These are phyloP conservation scores for Gynostemma pentaphyllum DNA, from an alignment of 306 rosid species.

Conservation along the genomic window DNA sequence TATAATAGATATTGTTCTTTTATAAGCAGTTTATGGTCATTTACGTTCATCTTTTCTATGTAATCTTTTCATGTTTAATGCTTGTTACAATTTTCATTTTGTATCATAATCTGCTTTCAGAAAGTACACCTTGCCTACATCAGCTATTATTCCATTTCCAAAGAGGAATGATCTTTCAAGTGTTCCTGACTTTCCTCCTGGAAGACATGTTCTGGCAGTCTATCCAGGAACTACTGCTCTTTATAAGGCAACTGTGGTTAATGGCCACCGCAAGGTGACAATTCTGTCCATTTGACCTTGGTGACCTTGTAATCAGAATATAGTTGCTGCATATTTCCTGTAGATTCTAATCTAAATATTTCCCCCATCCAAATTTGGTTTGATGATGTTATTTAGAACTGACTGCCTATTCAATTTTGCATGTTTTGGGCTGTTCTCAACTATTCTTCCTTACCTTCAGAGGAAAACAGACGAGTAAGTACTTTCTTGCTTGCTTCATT, in stretches of 20 bases:
- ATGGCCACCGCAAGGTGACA: constrained; percentile 68
- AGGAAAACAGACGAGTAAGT: constrained; percentile 96
- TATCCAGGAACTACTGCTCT: constrained; percentile 99
- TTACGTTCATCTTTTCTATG: too few relatives aligned
- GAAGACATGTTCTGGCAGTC: constrained; percentile 87
- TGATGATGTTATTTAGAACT: too few relatives aligned
- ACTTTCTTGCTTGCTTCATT: too few relatives aligned
- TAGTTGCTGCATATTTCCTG: too few relatives aligned
- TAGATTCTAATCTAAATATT: too few relatives aligned
- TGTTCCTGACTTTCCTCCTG: constrained; percentile 57
- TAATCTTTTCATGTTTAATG: too few relatives aligned
- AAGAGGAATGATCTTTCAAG: constrained; percentile 71
- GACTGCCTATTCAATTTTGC: constrained; percentile 25
- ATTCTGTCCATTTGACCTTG: constrained; percentile 4
- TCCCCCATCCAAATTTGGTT: too few relatives aligned
- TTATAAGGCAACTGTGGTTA: constrained; percentile 93
- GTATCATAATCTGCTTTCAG: constrained; percentile 26
- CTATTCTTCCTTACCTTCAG: constrained; percentile 36
- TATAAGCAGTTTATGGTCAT: too few relatives aligned
- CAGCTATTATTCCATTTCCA: constrained; percentile 81
- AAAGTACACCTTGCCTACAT: constrained; percentile 76
- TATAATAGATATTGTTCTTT: too few relatives aligned
- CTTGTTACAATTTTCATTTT: too few relatives aligned
- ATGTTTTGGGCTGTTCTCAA: constrained; percentile 23
- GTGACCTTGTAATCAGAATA: too few relatives aligned